Conservation (phyloP, 78 protist species). For the Dictyostelium discoideum region dicty_2.7 NC_007091.3:1947001-1947500, state of each 20-base stretch:
- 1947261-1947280: constrained; percentile 79
- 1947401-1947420: constrained; percentile 88
- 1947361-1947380: constrained; percentile 91
- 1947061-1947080: constrained; percentile 59
- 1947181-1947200: constrained; percentile 91
- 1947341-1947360: constrained; percentile 92
- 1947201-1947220: constrained; percentile 89
- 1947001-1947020: constrained; percentile 58
- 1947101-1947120: constrained; percentile 87
- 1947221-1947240: constrained; percentile 91
- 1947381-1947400: constrained; percentile 83
- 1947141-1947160: constrained; percentile 92
- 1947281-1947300: constrained; percentile 91
- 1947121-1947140: constrained; percentile 78
- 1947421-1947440: constrained; percentile 92
- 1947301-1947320: constrained; percentile 87
- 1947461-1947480: constrained; percentile 81
- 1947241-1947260: constrained; percentile 88
- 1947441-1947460: constrained; percentile 35
- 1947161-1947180: constrained; percentile 89
- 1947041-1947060: constrained; percentile 93
- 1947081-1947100: constrained; percentile 71
- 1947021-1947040: constrained; percentile 84
- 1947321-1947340: constrained; percentile 63
- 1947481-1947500: constrained; percentile 49